phyloP scores from a whole-genome alignment of 148 eudicot genomes.

The Silene latifolia region DNA sequence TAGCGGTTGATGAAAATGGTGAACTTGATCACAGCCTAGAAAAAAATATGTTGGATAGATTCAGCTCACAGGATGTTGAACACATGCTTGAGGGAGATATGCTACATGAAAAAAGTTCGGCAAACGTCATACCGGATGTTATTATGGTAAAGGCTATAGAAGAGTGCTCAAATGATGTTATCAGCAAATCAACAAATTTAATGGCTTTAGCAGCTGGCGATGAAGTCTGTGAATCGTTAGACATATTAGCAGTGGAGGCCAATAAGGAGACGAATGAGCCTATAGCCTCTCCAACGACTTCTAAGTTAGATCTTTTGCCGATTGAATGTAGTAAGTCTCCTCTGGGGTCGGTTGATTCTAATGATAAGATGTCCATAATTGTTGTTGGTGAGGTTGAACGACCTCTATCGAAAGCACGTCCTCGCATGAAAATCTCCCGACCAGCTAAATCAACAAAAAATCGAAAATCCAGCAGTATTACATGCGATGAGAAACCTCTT shows the following conservation, averaged over 20 bases:
- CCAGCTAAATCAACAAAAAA: slow-evolving; percentile 51
- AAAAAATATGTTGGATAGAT: slow-evolving; percentile 26
- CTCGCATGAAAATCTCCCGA: slow-evolving; percentile 42
- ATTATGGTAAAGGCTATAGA: slow-evolving; percentile 16
- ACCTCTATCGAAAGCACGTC: slow-evolving; percentile 31
- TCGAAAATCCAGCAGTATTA: slow-evolving; percentile 35
- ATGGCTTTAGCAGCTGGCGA: slow-evolving; percentile 24
- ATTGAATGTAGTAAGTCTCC: slow-evolving; percentile 23
- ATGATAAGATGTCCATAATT: slow-evolving; percentile 35
- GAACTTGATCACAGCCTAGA: slow-evolving; percentile 38
- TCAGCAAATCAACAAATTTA: slow-evolving; percentile 15
- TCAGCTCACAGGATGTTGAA: slow-evolving; percentile 26
- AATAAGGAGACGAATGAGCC: slow-evolving; percentile 27
- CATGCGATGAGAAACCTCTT: slow-evolving; percentile 33
- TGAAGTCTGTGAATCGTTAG: slow-evolving; percentile 27
- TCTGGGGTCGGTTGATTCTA: slow-evolving; percentile 30
- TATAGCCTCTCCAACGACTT: slow-evolving; percentile 17
- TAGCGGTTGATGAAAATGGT: slow-evolving; percentile 52
- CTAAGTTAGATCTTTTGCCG: slow-evolving; percentile 30
- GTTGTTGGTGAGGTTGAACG: slow-evolving; percentile 27
- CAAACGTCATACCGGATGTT: slow-evolving; percentile 15
- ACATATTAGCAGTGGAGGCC: slow-evolving; percentile 24
- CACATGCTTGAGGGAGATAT: slow-evolving; percentile 25
- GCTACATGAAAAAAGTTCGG: slow-evolving; percentile 13
- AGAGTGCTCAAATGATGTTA: slow-evolving; percentile 21